Percentiles rank a stretch among this genome's conserved stretches.
Conservation (phyloP, 192 early-diverging fungal genomes). For the Rhizophlyctis rosea region DNA sequence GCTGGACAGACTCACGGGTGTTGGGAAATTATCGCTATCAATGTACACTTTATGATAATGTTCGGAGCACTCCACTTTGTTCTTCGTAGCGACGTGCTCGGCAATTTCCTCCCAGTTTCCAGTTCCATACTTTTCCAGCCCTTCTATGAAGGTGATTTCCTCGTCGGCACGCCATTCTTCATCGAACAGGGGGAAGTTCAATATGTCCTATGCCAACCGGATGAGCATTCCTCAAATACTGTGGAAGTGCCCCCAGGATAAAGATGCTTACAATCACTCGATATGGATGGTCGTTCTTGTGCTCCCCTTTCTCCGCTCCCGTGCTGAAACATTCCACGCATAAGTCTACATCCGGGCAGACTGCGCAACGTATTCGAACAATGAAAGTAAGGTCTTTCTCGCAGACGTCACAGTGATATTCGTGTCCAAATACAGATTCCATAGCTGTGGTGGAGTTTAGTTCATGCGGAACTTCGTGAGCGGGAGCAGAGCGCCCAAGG, state of each 20-base stretch:
- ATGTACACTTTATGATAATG: slow-evolving; percentile 90
- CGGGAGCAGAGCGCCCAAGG: too few relatives aligned
- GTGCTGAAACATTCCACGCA: slow-evolving; percentile 91
- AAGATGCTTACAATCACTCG: slow-evolving; percentile 59
- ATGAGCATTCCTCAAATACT: neutral
- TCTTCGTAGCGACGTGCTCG: slow-evolving; percentile 89
- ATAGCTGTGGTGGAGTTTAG: too few relatives aligned
- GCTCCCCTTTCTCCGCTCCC: slow-evolving; percentile 76
- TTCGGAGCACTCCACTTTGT: slow-evolving; percentile 78
- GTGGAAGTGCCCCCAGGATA: neutral
- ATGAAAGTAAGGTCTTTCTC: slow-evolving; percentile 84
- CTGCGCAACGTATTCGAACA: slow-evolving; percentile 76
- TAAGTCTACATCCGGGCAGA: slow-evolving; percentile 81
- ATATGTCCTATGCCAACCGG: slow-evolving; percentile 56
- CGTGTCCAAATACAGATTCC: slow-evolving; percentile 41
- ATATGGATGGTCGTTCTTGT: slow-evolving; percentile 84
- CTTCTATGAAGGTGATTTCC: slow-evolving; percentile 90
- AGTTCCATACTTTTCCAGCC: slow-evolving; percentile 85
- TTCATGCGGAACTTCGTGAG: too few relatives aligned
- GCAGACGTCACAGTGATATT: slow-evolving; percentile 81
- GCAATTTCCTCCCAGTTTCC: slow-evolving; percentile 97
- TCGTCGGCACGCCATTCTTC: slow-evolving; percentile 94
- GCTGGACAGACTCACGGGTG: slow-evolving; percentile 77
- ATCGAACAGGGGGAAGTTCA: slow-evolving; percentile 87
- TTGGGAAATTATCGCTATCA: slow-evolving; percentile 71